Evolutionary conservation across 371 early-diverging fungal genomes (phyloP).

Genomic region (Apophysomyces elegans): DNA sequence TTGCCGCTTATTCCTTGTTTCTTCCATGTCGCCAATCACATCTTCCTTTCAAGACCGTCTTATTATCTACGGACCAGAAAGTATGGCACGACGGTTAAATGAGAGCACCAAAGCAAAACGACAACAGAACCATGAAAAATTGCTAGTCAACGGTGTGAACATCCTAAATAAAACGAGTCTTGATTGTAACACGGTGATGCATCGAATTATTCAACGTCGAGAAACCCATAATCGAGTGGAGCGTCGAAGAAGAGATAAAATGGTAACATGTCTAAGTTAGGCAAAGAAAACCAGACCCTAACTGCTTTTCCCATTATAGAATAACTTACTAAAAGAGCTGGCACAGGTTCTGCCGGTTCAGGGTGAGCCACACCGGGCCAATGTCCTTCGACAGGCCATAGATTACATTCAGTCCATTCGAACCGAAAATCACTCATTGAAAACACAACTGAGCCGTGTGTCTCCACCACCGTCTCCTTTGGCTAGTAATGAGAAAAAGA

Average conservation of each 20-base stretch:
- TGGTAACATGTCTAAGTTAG: constrained; percentile 16
- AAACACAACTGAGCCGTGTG: neutral
- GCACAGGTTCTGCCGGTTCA: constrained; percentile 11
- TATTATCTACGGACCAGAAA: constrained; percentile 27
- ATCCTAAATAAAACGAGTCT: constrained; percentile 52
- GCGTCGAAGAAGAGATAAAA: constrained; percentile 48
- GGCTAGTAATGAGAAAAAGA: neutral
- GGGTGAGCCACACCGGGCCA: constrained; percentile 12
- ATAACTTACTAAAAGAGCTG: constrained; percentile 11
- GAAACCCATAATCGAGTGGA: constrained; percentile 58
- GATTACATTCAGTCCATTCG: constrained; percentile 19
- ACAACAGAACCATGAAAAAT: neutral
- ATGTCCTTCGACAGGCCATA: constrained; percentile 18
- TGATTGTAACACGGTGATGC: constrained; percentile 50
- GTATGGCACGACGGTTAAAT: constrained; percentile 26
- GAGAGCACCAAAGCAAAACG: constrained; percentile 7
- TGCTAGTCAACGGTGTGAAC: constrained; percentile 50
- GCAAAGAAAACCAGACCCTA: neutral
- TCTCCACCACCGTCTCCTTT: neutral
- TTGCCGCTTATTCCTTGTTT: no score
- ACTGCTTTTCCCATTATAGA: neutral
- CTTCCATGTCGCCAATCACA: constrained; percentile 4
- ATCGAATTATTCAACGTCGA: constrained; percentile 48
- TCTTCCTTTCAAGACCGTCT: constrained; percentile 28
- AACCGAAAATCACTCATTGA: constrained; percentile 13